Percentiles rank a stretch among this genome's conserved stretches.
Conservation (phyloP, 2,329 filamentous ascomycete genomes). For the Neofusicoccum cordaticola region DNA sequence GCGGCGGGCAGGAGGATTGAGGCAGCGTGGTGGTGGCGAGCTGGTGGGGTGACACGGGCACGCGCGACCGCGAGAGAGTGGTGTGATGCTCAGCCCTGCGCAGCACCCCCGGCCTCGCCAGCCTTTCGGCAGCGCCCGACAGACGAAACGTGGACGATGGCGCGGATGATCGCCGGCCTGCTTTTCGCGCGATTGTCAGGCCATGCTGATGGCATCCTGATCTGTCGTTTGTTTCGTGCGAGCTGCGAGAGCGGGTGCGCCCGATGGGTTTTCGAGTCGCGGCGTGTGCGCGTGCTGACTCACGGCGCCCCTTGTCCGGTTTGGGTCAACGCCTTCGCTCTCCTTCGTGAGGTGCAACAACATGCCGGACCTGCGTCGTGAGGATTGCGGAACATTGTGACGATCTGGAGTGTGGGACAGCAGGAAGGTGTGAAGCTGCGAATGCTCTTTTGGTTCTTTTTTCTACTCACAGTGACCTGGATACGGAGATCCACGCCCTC, state of each 20-base stretch:
- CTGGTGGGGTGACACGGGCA: constrained; percentile 9
- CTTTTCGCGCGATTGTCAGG: neutral
- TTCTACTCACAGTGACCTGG: neutral
- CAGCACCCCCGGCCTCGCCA: neutral
- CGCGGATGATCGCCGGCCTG: neutral
- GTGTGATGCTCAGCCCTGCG: neutral
- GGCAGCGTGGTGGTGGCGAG: neutral
- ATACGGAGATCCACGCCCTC: neutral
- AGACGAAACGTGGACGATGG: neutral
- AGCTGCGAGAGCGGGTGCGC: neutral
- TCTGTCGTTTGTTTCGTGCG: neutral
- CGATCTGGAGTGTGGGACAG: neutral
- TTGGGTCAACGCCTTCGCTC: neutral
- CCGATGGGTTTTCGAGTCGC: neutral
- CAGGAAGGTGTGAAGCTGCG: neutral
- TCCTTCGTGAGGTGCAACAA: neutral
- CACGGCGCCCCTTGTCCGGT: neutral
- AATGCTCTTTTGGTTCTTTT: neutral
- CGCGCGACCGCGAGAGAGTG: constrained; percentile 3
- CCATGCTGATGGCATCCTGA: neutral
- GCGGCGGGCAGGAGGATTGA: neutral
- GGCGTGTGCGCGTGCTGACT: neutral
- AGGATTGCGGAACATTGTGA: neutral
- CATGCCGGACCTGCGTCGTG: neutral
- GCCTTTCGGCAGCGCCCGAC: constrained; percentile 2